Base-by-base conservation (phyloP, 2,329 filamentous ascomycete species). In the Xylaria sp. region DNA sequence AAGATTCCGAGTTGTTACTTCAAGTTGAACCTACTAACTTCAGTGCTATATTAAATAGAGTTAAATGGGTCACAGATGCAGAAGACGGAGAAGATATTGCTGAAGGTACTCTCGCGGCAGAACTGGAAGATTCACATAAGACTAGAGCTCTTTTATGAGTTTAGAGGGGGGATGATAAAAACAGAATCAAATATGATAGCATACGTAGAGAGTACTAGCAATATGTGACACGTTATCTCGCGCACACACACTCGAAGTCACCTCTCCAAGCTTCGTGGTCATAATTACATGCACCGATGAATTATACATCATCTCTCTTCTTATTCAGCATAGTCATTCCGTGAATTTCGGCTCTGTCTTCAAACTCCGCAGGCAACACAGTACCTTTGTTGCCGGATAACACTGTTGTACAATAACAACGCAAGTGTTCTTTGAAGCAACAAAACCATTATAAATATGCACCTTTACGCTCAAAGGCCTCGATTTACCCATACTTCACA, bases 31-130 rank as follows among this genome's bases (percentile, higher is more conserved):
- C 6, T n/a, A n/a, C 25, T 52, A 4, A 52, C 48, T 52, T 18
- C 3, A 1, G 25, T n/a, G 20, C n/a, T 32, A 30, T 9, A n/a
- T n/a, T n/a, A n/a, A 30, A 50, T 50, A 52, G 48, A n/a, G 66
- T 70, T 6, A 70, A 62, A 66, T 69, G 68, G 68, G 53, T 70
- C 8, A 68, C 63, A 3, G 66, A 69, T 32, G 66, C 60, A 7
- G 48, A 64, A 63, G 68, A 70, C n/a, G 68, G 68, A 2, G 68
- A 70, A 46, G 66, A 70, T 8, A 61, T 70, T 34, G 65, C 65
- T 5, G 66, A 70, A 32, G 66, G 66, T 1, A 68, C 66, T 9
- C 66, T 70, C 9, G 63, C 63, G 3, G 68, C 62, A 13, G 66
- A 70, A 45, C 48, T 70, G 9, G 68, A 70, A 32, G 60, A 68